Base-by-base conservation (phyloP, 75 land plant species). In the Chamaecyparis obtusa region DNA sequence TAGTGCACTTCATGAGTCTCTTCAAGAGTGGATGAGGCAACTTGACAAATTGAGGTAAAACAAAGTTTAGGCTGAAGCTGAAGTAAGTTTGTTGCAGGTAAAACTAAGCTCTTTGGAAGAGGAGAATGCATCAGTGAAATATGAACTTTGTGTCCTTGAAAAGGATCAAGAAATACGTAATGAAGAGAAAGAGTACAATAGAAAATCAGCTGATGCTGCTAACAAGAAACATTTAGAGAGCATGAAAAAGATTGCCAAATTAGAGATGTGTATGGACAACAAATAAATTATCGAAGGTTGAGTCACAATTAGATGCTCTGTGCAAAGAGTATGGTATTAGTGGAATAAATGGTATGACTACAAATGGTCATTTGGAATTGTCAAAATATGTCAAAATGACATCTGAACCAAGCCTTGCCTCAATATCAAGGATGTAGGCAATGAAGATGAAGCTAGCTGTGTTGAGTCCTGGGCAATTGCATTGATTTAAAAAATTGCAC, bases 151-250 rank as follows among this genome's bases (percentile, higher is more conserved):
- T 32, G 89, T 96, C 67, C 89, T 97, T n/a, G 92, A 90, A 78
- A 95, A 95, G 87, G 96, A 95, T 80, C 91, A 95, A 30, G 92
- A 96, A 74, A 93, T 96, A 36, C 87, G 98, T 27, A 93, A 89
- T 89, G 93, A 92, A 85, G 96, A 96, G 85, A 87, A 85, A 84
- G 95, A 96, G 60, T 92, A 87, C 72, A 94, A 82, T 64, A 86
- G 89, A 36, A 89, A 85, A 87, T 87, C 92, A 32, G 87, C 90
- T 27, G 99, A 96, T 32, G 93, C 87, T 41, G 76, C 91, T 15
- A 89, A 90, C 71, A 95, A 89, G 86, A 96, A 97, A 78, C 95
- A 94, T 10, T 74, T 91, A 44, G 98, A 96, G 71, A 90, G 89
- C 86, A 85, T 92, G 83, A 95, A 94, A 93, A 95, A 94, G 89